Evolutionary conservation across 1,284 basidiomycete genomes (phyloP), one percentile per base, ranked within the genome.

Genomic region (Limonomyces culmigenus): DNA sequence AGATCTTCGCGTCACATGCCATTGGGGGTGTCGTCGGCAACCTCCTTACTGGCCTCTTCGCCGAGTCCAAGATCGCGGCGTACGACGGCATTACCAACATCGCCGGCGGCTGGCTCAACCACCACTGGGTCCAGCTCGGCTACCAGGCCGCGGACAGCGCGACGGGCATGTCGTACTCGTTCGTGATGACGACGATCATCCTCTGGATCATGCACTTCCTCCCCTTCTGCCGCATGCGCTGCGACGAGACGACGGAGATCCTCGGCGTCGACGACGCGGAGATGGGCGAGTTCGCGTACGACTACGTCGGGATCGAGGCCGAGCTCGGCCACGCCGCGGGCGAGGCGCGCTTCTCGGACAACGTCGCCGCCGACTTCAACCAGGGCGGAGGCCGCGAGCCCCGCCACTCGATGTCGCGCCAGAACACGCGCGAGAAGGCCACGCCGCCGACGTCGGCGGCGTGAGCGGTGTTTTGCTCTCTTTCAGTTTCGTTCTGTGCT

Each of bases 221-320:
- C 48, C 93, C 93, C 2, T 77, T 75, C 43, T 65, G 87, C 42
- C 67, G 79, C 38, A 70, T 98, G 33, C 77, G 89, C 40, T 67
- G 70, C 14, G 58, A 62, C 20, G 89, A 93, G 47, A 83, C 89
- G 44, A 72, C 75, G 20, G 92, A 97, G 63, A 79, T 91, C 41
- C 62, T 96, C 40, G 93, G 93, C 43, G 77, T 95, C 43, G 93
- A 97, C 54, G 87, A 95, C 50, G 72, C 77, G 11, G 85, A 92
- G 61, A 79, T 95, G 65, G 92, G 92, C 48, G 92, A 96, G 59
- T 88, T 77, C 46, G 83, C 83, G n/a, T 88, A 89, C 53, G 85
- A 91, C 58, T 89, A 86, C 46, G 83, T 85, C 40, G 76, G 73
- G 12, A 55, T 85, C 41, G 80, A 85, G 45, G 58, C 64, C 33